Percentiles rank a stretch among this genome's conserved stretches.
These are phyloP conservation scores for Ceratobasidium sp. DNA, from an alignment of 1,284 basidiomycete genomes.

Conservation along the genomic window DNA sequence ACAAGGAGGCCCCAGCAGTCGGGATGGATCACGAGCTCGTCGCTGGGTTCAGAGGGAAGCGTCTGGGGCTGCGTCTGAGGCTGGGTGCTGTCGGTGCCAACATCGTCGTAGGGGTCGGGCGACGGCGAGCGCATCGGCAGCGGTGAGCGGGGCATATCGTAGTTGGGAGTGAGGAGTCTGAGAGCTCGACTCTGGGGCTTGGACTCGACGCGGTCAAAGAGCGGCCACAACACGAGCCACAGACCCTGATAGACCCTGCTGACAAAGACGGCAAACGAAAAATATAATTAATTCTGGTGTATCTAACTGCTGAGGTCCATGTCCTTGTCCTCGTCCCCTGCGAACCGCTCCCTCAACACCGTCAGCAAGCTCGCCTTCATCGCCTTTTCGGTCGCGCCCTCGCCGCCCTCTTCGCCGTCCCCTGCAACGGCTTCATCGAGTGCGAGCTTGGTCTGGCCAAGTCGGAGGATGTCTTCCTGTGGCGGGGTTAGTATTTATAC, in stretches of 20 bases:
- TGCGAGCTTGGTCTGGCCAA: constrained; percentile 88
- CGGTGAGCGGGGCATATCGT: neutral
- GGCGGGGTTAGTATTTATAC: neutral
- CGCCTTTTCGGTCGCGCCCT: constrained; percentile 73
- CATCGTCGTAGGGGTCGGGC: constrained; percentile 23
- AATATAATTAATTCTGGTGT: neutral
- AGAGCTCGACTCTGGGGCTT: neutral
- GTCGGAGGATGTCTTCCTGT: constrained; percentile 86
- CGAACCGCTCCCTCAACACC: constrained; percentile 74
- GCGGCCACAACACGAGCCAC: constrained; percentile 34
- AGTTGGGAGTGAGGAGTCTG: neutral
- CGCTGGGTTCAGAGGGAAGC: neutral
- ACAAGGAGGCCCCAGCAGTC: constrained; percentile 40
- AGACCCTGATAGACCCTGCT: neutral
- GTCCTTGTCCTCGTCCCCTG: constrained; percentile 50
- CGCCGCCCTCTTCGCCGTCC: constrained; percentile 62
- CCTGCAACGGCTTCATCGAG: constrained; percentile 91
- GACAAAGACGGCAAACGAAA: neutral
- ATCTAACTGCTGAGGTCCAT: constrained; percentile 10
- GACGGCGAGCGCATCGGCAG: constrained; percentile 36
- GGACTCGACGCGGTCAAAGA: constrained; percentile 32
- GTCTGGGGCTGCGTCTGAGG: constrained; percentile 34
- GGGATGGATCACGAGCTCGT: constrained; percentile 1
- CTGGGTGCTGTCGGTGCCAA: constrained; percentile 26
- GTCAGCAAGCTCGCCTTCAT: constrained; percentile 84